A percentile compares a stretch with the other conserved stretches of the same genome.
Evolutionary conservation across 805 yeast genomes (phyloP).

Genomic region (Pichia californica): DNA sequence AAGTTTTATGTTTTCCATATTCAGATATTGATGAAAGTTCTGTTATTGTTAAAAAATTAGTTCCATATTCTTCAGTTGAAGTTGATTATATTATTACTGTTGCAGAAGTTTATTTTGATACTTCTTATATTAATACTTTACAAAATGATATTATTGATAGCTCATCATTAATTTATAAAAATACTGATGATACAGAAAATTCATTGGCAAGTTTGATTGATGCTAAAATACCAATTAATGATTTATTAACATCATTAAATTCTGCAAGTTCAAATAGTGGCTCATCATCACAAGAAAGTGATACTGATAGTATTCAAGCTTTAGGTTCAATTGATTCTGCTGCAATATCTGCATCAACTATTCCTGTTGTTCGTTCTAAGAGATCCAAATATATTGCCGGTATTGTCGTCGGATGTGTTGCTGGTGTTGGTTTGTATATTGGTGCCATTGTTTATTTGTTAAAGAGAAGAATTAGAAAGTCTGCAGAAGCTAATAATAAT

Average conservation of each 20-base stretch:
- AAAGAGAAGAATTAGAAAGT: conserved; percentile 8
- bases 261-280: conserved; percentile 7
- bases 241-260: conserved; percentile 26
- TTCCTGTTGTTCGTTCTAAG: conserved; percentile 6
- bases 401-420: conserved; percentile 74
- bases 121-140: conserved; percentile 40
- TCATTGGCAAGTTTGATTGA: conserved; percentile 69
- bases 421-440: conserved; percentile 59
- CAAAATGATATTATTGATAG: conserved; percentile 42
- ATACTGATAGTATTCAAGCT: conserved; percentile 5
- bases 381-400: conserved; percentile 51
- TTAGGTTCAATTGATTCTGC: conserved; percentile 26
- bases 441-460: conserved; percentile 9
- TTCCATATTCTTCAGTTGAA: conserved; percentile 60
- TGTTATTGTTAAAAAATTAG: conserved; percentile 59
- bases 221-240: conserved; percentile 52
- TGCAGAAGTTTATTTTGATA: conserved; percentile 82
- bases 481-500: neutral
- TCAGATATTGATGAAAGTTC: conserved; percentile 22
- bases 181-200: conserved; percentile 47
- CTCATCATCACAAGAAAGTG: conserved; percentile 5
- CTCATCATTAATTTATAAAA: conserved; percentile 54
- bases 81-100: conserved; percentile 72
- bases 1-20: conserved; percentile 60
- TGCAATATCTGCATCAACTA: conserved; percentile 12